phyloP scores from a whole-genome alignment of 495 filamentous ascomycete species.

The Articulospora tetracladia region DNA sequence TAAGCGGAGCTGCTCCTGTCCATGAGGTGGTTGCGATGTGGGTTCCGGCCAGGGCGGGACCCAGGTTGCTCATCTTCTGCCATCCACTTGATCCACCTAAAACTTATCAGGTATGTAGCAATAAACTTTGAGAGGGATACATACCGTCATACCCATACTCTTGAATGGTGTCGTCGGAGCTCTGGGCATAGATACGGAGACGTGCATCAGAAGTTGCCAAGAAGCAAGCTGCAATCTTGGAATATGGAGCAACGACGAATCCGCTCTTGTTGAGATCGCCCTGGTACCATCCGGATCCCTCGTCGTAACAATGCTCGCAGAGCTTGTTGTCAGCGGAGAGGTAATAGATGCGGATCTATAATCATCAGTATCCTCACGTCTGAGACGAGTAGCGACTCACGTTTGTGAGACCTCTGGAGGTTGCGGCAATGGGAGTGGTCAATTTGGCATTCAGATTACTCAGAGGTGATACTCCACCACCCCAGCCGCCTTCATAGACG shows the following conservation, averaged over 20 bases:
- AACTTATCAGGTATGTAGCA: background rate
- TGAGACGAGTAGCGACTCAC: background rate
- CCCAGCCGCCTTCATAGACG: background rate
- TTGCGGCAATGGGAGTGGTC: background rate
- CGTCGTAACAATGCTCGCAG: background rate
- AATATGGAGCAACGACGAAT: background rate
- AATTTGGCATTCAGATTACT: background rate
- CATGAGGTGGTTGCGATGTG: background rate
- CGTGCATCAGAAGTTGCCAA: background rate
- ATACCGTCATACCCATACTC: background rate
- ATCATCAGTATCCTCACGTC: background rate
- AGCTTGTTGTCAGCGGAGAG: background rate
- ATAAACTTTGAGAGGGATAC: background rate
- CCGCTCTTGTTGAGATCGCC: background rate
- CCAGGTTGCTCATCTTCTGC: background rate
- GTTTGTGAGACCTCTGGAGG: background rate
- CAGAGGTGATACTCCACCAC: background rate
- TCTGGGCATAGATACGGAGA: background rate
- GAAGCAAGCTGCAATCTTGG: constrained; percentile 2
- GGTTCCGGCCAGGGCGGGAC: background rate
- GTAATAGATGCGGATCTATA: background rate
- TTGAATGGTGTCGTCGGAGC: background rate
- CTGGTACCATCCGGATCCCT: background rate
- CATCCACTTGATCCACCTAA: background rate
- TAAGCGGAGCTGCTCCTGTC: background rate